A percentile compares a stretch with the other conserved stretches of the same genome.
These are phyloP conservation scores for Aaosphaeria pasadenensis DNA, from an alignment of 2,329 filamentous ascomycete species.

Conservation along the genomic window DNA sequence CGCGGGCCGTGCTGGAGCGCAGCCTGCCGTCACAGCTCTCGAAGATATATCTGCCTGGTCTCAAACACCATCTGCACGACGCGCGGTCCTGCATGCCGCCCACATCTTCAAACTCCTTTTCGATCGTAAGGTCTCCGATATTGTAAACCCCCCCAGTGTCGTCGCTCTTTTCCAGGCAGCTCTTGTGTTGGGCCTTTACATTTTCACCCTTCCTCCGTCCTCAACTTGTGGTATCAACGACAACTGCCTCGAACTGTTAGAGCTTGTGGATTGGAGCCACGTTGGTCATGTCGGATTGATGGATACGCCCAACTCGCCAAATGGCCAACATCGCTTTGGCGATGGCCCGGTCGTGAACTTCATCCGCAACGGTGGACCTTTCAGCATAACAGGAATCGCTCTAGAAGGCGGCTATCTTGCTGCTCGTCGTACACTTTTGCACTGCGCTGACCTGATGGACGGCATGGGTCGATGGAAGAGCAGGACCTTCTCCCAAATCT, in stretches of 20 bases:
- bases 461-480: conserved; percentile 53
- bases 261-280: conserved; percentile 50
- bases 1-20: conserved; percentile 49
- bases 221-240: conserved; percentile 31
- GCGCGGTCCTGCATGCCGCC: conserved; percentile 52
- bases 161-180: conserved; percentile 51
- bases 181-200: conserved; percentile 51
- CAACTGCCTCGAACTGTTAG: conserved; percentile 45
- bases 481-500: conserved; percentile 49
- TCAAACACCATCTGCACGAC: conserved; percentile 48
- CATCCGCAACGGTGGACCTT: conserved; percentile 48
- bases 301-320: conserved; percentile 20
- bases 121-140: conserved; percentile 52
- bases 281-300: conserved; percentile 48
- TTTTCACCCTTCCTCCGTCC: conserved; percentile 44
- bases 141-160: conserved; percentile 51
- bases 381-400: conserved; percentile 48
- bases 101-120: conserved; percentile 52
- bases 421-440: conserved; percentile 50
- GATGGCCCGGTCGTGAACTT: conserved; percentile 41
- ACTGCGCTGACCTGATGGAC: conserved; percentile 53
- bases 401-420: conserved; percentile 51
- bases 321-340: conserved; percentile 11
- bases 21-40: conserved; percentile 46
- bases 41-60: conserved; percentile 52